Percentiles rank a stretch among this genome's conserved stretches.
Evolutionary conservation across 768 basidiomycete species (phyloP).

Genomic region (Leccinum arenicola): DNA sequence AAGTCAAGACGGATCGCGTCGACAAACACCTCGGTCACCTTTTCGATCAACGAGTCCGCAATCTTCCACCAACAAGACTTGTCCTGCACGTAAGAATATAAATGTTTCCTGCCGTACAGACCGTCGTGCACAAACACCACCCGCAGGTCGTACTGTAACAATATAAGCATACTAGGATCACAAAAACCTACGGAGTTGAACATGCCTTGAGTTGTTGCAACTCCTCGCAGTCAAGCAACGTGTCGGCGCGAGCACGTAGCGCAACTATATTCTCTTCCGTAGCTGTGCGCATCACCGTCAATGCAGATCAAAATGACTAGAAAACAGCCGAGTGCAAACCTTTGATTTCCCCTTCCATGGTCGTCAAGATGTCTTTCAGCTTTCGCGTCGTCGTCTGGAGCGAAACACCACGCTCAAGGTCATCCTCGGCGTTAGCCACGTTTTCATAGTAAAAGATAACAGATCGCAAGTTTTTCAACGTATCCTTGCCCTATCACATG

Average conservation of each 20-base stretch:
- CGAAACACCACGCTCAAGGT: slow-evolving; percentile 42
- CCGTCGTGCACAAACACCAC: slow-evolving; percentile 78
- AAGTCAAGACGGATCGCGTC: neutral
- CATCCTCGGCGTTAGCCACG: slow-evolving; percentile 49
- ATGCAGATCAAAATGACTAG: neutral
- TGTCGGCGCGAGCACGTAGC: slow-evolving; percentile 43
- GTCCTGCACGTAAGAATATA: slow-evolving; percentile 71
- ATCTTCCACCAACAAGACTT: slow-evolving; percentile 80
- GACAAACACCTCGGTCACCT: slow-evolving; percentile 37
- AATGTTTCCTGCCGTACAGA: slow-evolving; percentile 69
- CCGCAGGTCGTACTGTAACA: slow-evolving; percentile 72
- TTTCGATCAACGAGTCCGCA: slow-evolving; percentile 63
- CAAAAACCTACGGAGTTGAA: slow-evolving; percentile 1
- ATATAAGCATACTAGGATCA: neutral
- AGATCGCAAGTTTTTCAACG: slow-evolving; percentile 57
- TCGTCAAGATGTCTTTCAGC: slow-evolving; percentile 49
- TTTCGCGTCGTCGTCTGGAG: slow-evolving; percentile 47
- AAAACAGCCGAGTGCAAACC: slow-evolving; percentile 34
- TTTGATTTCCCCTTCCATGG: slow-evolving; percentile 52
- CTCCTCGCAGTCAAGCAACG: slow-evolving; percentile 60
- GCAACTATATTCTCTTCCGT: slow-evolving; percentile 48
- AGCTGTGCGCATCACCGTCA: slow-evolving; percentile 34
- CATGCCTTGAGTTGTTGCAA: slow-evolving; percentile 58
- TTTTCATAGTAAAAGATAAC: slow-evolving; percentile 71
- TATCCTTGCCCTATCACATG: slow-evolving; percentile 53